phyloP scores from a whole-genome alignment of 805 yeast genomes.

The Spathaspora sp. region DNA sequence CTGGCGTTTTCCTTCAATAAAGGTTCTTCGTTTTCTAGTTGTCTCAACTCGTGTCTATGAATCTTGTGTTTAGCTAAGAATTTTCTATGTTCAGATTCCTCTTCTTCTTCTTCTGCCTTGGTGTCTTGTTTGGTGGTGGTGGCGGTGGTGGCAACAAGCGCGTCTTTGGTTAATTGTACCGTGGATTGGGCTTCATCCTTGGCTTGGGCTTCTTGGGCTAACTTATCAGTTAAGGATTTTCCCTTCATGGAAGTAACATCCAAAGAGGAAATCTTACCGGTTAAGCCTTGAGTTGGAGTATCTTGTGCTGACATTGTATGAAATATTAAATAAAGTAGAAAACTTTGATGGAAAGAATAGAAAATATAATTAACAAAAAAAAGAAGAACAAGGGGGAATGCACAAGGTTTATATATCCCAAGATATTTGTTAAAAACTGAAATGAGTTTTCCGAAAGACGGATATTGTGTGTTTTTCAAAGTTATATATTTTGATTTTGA shows the following conservation, averaged over 20 bases:
- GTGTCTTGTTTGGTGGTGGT: constrained; percentile 12
- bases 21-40: constrained; percentile 84
- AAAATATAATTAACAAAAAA: neutral
- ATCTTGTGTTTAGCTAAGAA: constrained; percentile 61
- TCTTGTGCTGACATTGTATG: constrained; percentile 49
- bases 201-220: constrained; percentile 39
- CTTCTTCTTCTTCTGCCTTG: constrained; percentile 15
- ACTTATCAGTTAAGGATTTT: constrained; percentile 36
- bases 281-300: constrained; percentile 54
- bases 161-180: constrained; percentile 11
- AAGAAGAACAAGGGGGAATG: neutral
- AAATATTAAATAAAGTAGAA: neutral
- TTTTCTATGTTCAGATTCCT: constrained; percentile 40
- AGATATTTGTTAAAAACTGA: neutral
- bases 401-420: neutral
- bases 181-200: constrained; percentile 26
- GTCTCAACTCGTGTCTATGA: constrained; percentile 73
- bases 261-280: constrained; percentile 40
- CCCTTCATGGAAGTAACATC: constrained; percentile 32
- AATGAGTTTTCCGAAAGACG: neutral
- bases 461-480: neutral
- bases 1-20: constrained; percentile 77
- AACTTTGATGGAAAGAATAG: neutral
- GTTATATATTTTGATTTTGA: neutral
- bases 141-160: neutral